Conservation (phyloP, 148 eudicot species). For the Hydrangea macrophylla region DNA sequence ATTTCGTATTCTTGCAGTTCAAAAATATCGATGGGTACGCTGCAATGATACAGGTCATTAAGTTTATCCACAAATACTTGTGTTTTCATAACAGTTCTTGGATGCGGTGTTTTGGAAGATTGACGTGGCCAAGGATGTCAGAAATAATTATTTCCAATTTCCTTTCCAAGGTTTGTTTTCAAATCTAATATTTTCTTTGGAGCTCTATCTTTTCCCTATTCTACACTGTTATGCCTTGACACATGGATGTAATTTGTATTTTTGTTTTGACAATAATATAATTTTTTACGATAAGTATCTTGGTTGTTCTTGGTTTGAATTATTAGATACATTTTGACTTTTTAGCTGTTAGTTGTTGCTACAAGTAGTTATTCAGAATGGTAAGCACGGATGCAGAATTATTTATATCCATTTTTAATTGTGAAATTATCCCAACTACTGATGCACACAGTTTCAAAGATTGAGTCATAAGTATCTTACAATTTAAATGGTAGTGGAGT, state of each 20-base stretch:
- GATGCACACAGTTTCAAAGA: too few species aligned
- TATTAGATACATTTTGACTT: neutral
- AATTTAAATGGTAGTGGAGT: neutral
- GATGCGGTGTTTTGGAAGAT: conserved; percentile 87
- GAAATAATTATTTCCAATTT: conserved; percentile 78
- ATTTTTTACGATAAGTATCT: neutral
- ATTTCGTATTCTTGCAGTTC: conserved; percentile 33
- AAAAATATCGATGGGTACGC: conserved; percentile 56
- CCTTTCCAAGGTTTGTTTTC: conserved; percentile 68
- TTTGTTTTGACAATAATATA: neutral
- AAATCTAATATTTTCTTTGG: neutral
- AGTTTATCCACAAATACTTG: conserved; percentile 54
- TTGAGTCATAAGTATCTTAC: too few species aligned
- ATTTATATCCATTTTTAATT: too few species aligned
- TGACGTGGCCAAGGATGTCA: conserved; percentile 98
- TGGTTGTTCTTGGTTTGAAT: neutral
- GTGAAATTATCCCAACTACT: too few species aligned
- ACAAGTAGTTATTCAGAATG: too few species aligned
- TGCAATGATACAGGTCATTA: conserved; percentile 45
- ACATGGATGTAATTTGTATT: neutral
- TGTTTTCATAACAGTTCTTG: conserved; percentile 65
- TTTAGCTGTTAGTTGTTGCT: neutral
- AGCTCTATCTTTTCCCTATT: neutral
- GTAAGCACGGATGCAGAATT: too few species aligned
- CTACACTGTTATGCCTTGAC: neutral